A percentile compares a stretch with the other conserved stretches of the same genome.
Evolutionary conservation across 2,329 filamentous ascomycete genomes (phyloP).

Genomic region (Chaetothyriales sp.): DNA sequence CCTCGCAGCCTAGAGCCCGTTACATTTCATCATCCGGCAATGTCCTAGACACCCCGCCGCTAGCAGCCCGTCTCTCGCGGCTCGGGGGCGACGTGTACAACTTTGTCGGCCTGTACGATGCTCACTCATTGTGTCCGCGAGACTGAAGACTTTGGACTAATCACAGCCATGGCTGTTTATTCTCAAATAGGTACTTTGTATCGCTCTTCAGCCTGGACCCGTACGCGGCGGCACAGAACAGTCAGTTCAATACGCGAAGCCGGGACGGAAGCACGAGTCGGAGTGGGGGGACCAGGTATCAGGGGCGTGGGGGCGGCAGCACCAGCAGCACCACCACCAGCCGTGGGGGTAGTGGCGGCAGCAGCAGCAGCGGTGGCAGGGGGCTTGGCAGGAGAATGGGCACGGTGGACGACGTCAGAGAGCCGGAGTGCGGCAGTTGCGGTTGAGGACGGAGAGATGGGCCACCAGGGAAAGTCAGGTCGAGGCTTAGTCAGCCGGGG

Average conservation of each 20-base stretch:
- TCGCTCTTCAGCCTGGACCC: constrained; percentile 36
- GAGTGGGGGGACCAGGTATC: constrained; percentile 19
- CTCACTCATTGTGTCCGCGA: background rate
- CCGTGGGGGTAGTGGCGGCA: no score
- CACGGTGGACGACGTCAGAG: constrained; percentile 35
- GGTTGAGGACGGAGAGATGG: constrained; percentile 15
- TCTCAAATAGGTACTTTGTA: constrained; percentile 20
- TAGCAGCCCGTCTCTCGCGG: constrained; percentile 30
- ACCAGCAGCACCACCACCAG: constrained; percentile 11
- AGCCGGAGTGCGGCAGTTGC: constrained; percentile 35
- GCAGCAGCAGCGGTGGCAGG: constrained; percentile 21
- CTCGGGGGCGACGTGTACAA: constrained; percentile 31
- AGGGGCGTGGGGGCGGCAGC: constrained; percentile 22
- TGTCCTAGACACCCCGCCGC: constrained; percentile 24
- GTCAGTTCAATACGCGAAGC: constrained; percentile 30
- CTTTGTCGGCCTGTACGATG: constrained; percentile 34
- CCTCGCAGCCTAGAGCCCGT: background rate
- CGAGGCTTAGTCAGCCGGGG: background rate
- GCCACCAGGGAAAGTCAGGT: background rate
- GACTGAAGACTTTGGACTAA: background rate
- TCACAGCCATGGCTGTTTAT: background rate
- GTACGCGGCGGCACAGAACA: constrained; percentile 32
- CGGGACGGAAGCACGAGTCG: constrained; percentile 4
- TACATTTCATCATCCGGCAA: constrained; percentile 15
- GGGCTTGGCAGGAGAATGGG: constrained; percentile 28